Evolutionary conservation across 139 green algal species (phyloP).

Genomic region (Chlorella sp.): DNA sequence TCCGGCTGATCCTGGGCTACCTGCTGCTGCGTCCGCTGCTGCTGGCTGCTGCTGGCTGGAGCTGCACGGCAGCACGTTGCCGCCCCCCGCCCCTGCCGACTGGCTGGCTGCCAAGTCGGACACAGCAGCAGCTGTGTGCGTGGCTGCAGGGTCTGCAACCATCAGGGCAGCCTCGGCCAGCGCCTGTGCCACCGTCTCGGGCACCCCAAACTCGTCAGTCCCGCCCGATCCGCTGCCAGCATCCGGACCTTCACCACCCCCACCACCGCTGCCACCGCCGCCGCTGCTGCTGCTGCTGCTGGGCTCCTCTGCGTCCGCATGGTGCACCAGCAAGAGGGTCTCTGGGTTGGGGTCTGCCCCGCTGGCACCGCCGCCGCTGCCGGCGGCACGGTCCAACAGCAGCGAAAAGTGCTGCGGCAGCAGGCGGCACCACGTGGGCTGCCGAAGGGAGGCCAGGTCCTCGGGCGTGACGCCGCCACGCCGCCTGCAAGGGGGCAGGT

Average conservation of each 20-base stretch:
- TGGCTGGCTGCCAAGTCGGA: not conserved
- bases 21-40: not conserved
- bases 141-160: constrained; percentile 16
- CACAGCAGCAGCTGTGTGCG: constrained; percentile 6
- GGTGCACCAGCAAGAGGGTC: constrained; percentile 70
- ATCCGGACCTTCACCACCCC: not conserved
- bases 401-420: constrained; percentile 62
- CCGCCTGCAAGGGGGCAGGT: constrained; percentile 4
- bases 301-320: not conserved
- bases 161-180: constrained; percentile 27
- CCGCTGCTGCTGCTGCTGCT: not conserved
- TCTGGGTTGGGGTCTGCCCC: constrained; percentile 47
- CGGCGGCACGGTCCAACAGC: constrained; percentile 50
- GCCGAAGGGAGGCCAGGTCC: constrained; percentile 47
- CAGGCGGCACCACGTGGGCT: constrained; percentile 86
- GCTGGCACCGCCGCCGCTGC: not conserved
- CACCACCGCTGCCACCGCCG: not conserved
- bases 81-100: too few relatives aligned
- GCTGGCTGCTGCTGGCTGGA: not conserved
- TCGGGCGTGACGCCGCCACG: constrained; percentile 40
- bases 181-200: constrained; percentile 16
- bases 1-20: not conserved
- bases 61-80: not conserved
- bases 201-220: constrained; percentile 15
- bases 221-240: not conserved